A percentile compares a stretch with the other conserved stretches of the same genome.
These are phyloP conservation scores for Logfia minima DNA, from an alignment of 129 eudicot genomes.

Conservation along the genomic window DNA sequence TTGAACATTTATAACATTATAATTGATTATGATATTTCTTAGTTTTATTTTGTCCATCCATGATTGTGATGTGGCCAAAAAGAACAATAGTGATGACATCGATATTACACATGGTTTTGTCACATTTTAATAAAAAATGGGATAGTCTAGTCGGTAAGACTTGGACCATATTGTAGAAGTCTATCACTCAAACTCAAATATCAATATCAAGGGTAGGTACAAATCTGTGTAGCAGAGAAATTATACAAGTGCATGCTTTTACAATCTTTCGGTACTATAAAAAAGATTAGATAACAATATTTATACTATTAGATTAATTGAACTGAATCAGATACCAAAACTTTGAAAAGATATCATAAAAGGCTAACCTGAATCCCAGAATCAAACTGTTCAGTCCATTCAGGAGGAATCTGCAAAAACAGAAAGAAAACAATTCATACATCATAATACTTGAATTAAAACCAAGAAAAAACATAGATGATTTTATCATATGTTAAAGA, in stretches of 20 bases:
- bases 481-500: not conserved
- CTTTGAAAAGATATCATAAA: not conserved
- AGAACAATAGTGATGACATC: slow-evolving; percentile 16
- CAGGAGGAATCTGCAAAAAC: slow-evolving; percentile 76
- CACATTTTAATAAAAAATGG: not conserved
- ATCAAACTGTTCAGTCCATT: slow-evolving; percentile 98
- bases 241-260: not conserved
- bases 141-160: not conserved
- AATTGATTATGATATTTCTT: slow-evolving; percentile 6
- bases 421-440: not conserved
- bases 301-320: not conserved
- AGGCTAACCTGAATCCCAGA: slow-evolving; percentile 88
- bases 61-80: slow-evolving; percentile 9
- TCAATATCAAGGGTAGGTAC: not conserved
- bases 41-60: not conserved
- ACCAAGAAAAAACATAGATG: not conserved
- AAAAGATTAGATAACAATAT: too few relatives aligned
- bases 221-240: not conserved
- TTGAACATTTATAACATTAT: not conserved
- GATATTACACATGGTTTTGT: slow-evolving; percentile 13
- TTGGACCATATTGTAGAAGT: not conserved
- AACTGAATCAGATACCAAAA: not conserved
- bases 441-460: not conserved
- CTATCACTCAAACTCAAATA: not conserved
- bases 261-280: not conserved